Conservation (phyloP, 2,329 filamentous ascomycete genomes). For the Amphichorda felina region DNA sequence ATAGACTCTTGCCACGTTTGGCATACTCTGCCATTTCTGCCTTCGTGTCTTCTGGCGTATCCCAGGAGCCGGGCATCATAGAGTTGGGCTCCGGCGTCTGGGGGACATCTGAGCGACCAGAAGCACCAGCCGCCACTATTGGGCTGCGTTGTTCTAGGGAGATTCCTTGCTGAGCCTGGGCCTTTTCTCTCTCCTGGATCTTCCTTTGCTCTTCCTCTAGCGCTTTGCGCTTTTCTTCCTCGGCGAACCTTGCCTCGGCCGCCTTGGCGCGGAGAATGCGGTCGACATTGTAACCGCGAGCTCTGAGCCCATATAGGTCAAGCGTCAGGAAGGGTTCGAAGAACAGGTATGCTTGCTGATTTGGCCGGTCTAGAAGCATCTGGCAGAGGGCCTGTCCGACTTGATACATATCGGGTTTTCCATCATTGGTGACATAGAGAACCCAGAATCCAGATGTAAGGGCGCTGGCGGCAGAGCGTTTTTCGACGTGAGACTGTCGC, state of each 20-base stretch:
- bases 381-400: slow-evolving; percentile 80
- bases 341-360: slow-evolving; percentile 79
- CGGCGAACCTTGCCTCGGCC: slow-evolving; percentile 76
- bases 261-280: slow-evolving; percentile 83
- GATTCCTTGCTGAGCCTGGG: slow-evolving; percentile 22
- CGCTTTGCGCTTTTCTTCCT: slow-evolving; percentile 66
- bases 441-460: slow-evolving; percentile 43
- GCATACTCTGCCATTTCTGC: slow-evolving; percentile 18
- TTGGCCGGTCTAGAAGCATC: slow-evolving; percentile 68
- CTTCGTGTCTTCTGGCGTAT: slow-evolving; percentile 44
- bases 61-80: slow-evolving; percentile 66
- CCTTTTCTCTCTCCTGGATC: slow-evolving; percentile 43
- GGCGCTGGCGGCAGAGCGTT: slow-evolving; percentile 59
- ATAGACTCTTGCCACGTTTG: slow-evolving; percentile 43
- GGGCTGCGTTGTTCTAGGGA: slow-evolving; percentile 4
- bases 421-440: slow-evolving; percentile 62
- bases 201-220: slow-evolving; percentile 60
- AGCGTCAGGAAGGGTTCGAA: slow-evolving; percentile 85
- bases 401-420: slow-evolving; percentile 75
- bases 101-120: slow-evolving; percentile 17
- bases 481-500: slow-evolving; percentile 58
- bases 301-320: slow-evolving; percentile 68
- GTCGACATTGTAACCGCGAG: slow-evolving; percentile 92
- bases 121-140: slow-evolving; percentile 20
- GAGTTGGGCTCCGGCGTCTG: slow-evolving; percentile 25